Percentiles rank a stretch among this genome's conserved stretches.
phyloP scores from a whole-genome alignment of 2,329 filamentous ascomycete species.

The Calonectria pteridis region DNA sequence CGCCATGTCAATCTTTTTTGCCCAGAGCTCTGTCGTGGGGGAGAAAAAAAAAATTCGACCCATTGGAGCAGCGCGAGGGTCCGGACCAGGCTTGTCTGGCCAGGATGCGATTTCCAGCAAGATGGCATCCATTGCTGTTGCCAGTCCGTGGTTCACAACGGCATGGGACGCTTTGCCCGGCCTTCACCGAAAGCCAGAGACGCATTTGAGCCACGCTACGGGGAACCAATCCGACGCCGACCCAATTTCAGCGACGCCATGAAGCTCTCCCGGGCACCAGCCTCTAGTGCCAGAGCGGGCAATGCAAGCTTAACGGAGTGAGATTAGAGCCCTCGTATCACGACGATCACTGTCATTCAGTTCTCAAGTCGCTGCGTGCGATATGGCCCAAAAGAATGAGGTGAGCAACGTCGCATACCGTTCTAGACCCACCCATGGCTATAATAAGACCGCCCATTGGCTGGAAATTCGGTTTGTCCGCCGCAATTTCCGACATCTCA shows the following conservation, averaged over 20 bases:
- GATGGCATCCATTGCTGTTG: neutral
- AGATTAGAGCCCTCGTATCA: conserved; percentile 5
- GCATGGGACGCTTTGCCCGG: conserved; percentile 3
- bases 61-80: neutral
- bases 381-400: conserved; percentile 13
- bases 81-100: neutral
- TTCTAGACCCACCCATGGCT: conserved; percentile 13
- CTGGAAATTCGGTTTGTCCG: conserved; percentile 30
- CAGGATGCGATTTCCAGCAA: neutral
- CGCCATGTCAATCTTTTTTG: neutral
- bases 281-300: conserved; percentile 3
- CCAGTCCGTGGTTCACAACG: neutral
- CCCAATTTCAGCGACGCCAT: neutral
- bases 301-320: conserved; percentile 1
- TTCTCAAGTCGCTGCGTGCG: neutral
- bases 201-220: conserved; percentile 14
- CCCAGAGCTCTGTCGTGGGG: neutral
- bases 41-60: neutral
- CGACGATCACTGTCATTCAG: neutral
- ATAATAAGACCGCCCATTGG: conserved; percentile 24
- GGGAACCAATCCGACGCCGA: neutral
- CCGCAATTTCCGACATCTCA: conserved; percentile 39
- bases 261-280: neutral
- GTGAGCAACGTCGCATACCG: conserved; percentile 35
- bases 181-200: neutral